Base-by-base conservation (phyloP, 2,329 filamentous ascomycete species). In the Shiraia sp. region DNA sequence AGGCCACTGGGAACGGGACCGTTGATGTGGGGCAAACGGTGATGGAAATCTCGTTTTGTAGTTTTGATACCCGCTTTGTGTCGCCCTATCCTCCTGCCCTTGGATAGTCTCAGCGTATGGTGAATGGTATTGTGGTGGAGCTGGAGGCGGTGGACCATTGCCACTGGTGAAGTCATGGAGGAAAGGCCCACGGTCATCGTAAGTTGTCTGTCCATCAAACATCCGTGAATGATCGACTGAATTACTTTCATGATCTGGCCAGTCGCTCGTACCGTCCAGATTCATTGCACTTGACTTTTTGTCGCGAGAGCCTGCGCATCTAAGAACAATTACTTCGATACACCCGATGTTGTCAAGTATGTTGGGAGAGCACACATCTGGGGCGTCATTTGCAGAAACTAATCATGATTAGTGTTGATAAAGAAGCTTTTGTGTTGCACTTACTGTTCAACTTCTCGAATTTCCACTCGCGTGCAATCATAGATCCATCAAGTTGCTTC, bases 381-480 rank as follows among this genome's bases (percentile, higher is more conserved):
- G 59, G 3, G 66, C 62, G n/a, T 59, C 59, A 41, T 75, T 66
- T 10, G 71, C 69, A 36, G 61, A 57, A 3, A 49, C 73, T 75
- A 27, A 23, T 6, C 19, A 0, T 10, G 42, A 69, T 17, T 66
- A 53, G 25, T 33, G 36, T 10, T 22, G 2, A 6, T 22, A 3
- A 10, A 10, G n/a, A 17, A 13, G n/a, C 14, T 7, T 6, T 12
- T 9, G 8, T 9, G 13, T 16, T 14, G 2, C 3, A 36, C 66
- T 49, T 55, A 79, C 77, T 71, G 32, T 75, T 72, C 16, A 79
- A 65, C 29, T 72, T 70, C 30, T 75, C 72, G 50, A 81, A 82
- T 4, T 69, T 71, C 79, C 79, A 81, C 27, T 76, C 72, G 9
- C 75, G 70, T 0, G 74, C 77, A 42, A 79, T 63, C 59, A 78